Evolutionary conservation across 345 rosid species (phyloP).

Genomic region (Arabis hirsuta): DNA sequence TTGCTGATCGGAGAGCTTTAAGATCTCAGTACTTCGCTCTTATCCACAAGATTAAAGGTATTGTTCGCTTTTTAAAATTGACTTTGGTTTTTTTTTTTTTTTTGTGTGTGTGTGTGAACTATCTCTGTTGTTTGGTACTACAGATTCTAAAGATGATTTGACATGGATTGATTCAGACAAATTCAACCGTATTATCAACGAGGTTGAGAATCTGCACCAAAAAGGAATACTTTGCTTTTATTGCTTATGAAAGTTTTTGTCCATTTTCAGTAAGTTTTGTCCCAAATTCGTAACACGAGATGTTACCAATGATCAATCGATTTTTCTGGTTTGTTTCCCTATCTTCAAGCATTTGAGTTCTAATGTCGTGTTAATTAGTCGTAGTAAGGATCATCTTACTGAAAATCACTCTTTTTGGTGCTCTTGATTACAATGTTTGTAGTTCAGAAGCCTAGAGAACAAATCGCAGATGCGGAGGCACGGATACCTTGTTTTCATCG

Average conservation of each 20-base stretch:
- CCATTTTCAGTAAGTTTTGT: neutral
- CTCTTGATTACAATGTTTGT: constrained; percentile 1
- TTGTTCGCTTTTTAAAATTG: no score
- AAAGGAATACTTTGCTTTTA: constrained; percentile 57
- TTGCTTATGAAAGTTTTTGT: no score
- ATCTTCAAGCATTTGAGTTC: neutral
- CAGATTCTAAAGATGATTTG: constrained; percentile 71
- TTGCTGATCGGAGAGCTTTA: no score
- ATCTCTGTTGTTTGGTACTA: no score
- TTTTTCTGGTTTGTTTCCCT: neutral
- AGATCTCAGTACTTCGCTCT: no score
- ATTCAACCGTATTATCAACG: constrained; percentile 56
- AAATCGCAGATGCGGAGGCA: constrained; percentile 85
- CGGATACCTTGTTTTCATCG: constrained; percentile 58
- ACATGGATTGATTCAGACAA: constrained; percentile 50
- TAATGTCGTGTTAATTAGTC: neutral
- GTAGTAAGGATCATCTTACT: neutral
- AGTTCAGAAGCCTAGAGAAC: constrained; percentile 88
- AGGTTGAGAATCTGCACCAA: constrained; percentile 74
- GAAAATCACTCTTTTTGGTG: neutral
- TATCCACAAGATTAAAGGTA: no score
- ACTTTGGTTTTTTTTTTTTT: no score
- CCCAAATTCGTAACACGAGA: neutral
- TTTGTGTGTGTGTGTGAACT: no score
- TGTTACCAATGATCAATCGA: neutral